Conservation (phyloP, 257 asterid genomes). For the Ilex aquifolium region DNA sequence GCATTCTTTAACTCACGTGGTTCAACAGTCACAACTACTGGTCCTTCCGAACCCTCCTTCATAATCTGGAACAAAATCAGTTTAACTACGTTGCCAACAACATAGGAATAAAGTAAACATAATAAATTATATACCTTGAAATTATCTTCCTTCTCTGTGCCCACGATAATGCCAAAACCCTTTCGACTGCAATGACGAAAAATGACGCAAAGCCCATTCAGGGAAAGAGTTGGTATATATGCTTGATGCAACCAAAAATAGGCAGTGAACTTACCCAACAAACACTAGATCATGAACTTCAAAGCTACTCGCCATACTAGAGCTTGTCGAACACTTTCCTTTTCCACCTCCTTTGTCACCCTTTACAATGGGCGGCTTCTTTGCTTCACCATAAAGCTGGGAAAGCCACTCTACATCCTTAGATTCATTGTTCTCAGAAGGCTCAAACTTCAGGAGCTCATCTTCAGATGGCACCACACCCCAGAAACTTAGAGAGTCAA, state of each 20-base stretch:
- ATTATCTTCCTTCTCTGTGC: conserved; percentile 67
- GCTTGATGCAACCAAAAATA: conserved; percentile 4
- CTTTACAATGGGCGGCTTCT: conserved; percentile 38
- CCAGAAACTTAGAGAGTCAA: conserved; percentile 74
- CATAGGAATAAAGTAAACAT: conserved; percentile 12
- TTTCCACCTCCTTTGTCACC: conserved; percentile 48
- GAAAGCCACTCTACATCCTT: conserved; percentile 76
- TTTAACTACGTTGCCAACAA: conserved; percentile 1
- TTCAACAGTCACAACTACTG: conserved; percentile 46
- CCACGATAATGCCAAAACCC: conserved; percentile 87
- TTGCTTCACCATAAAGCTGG: conserved; percentile 73
- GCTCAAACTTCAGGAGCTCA: conserved; percentile 91
- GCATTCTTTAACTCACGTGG: conserved; percentile 65
- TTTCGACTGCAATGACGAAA: conserved; percentile 53
- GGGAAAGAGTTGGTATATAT: conserved; percentile 3
- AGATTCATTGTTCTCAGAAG: conserved; percentile 55
- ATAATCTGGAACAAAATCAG: conserved; percentile 42
- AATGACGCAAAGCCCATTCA: conserved; percentile 13
- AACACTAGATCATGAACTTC: conserved; percentile 87
- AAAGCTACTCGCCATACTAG: conserved; percentile 35
- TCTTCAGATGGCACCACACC: conserved; percentile 77
- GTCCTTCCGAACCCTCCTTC: conserved; percentile 74
- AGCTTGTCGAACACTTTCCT: conserved; percentile 62
- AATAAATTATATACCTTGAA: conserved; percentile 52
- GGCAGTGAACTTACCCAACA: conserved; percentile 54